Percentiles rank a stretch among this genome's conserved stretches.
These are phyloP conservation scores for Dianthus caryophyllus DNA, from an alignment of 148 eudicot species.

Conservation along the genomic window DNA sequence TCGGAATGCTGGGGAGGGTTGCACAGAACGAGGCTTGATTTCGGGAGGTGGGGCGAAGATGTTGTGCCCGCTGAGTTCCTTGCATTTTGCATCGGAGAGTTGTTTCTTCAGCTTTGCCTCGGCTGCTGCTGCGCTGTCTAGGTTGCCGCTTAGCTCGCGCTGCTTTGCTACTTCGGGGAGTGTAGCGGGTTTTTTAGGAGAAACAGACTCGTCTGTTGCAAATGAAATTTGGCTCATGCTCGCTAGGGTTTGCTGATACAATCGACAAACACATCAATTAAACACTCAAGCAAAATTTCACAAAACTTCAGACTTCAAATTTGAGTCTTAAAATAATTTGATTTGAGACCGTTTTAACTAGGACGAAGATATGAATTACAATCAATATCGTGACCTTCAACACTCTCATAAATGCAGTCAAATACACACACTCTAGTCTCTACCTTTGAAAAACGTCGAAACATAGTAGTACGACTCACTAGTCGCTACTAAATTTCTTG, in stretches of 20 bases:
- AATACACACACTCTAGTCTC: too few relatives aligned
- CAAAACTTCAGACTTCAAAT: not conserved
- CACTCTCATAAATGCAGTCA: too few relatives aligned
- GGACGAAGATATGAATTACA: too few relatives aligned
- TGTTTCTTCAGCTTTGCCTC: slow-evolving; percentile 66
- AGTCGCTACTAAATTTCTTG: too few relatives aligned
- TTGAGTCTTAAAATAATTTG: too few relatives aligned
- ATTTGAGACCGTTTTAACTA: too few relatives aligned
- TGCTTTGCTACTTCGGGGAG: slow-evolving; percentile 84
- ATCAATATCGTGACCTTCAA: too few relatives aligned
- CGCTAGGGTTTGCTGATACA: slow-evolving; percentile 63
- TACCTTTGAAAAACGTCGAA: too few relatives aligned
- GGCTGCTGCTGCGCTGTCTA: slow-evolving; percentile 49
- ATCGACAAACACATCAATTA: slow-evolving; percentile 9
- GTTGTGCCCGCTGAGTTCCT: slow-evolving; percentile 82
- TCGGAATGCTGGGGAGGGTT: slow-evolving; percentile 55
- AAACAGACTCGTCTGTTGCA: slow-evolving; percentile 56
- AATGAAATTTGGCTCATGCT: slow-evolving; percentile 89
- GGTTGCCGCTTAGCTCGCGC: slow-evolving; percentile 75
- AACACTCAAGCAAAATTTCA: not conserved
- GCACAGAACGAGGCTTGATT: slow-evolving; percentile 56
- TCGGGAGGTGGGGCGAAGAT: slow-evolving; percentile 86
- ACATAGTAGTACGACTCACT: too few relatives aligned
- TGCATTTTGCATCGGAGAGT: slow-evolving; percentile 72
- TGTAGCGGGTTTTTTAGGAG: slow-evolving; percentile 71